Evolutionary conservation across 2,329 filamentous ascomycete genomes (phyloP).

Genomic region (Penicillium sp.): DNA sequence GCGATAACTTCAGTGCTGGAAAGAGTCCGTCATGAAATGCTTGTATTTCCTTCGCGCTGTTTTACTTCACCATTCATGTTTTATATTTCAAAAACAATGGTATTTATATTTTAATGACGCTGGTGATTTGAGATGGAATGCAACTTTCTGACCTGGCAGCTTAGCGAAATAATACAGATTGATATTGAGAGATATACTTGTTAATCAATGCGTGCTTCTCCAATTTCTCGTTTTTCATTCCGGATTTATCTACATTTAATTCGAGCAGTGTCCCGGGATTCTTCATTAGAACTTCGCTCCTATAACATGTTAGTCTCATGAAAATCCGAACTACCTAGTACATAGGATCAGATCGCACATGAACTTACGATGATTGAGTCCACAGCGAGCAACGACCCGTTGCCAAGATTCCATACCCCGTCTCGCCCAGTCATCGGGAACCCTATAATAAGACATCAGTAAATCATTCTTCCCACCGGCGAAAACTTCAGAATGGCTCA

Average conservation of each 20-base stretch:
- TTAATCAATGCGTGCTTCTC: not conserved
- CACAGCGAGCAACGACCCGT: slow-evolving; percentile 2
- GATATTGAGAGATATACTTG: not conserved
- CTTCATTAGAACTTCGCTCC: not conserved
- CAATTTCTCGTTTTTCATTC: not conserved
- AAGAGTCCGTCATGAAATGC: not conserved
- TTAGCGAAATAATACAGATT: not conserved
- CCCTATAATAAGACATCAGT: not conserved
- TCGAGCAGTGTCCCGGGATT: too few species aligned
- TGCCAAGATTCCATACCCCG: slow-evolving; percentile 10
- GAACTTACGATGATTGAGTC: not conserved
- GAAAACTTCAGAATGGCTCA: not conserved
- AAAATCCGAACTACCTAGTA: not conserved
- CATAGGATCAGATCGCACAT: not conserved
- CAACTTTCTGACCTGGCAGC: not conserved
- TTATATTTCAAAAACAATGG: not conserved
- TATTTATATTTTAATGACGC: not conserved
- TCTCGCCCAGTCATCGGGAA: slow-evolving; percentile 9
- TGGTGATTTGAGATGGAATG: not conserved
- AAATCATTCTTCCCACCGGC: not conserved
- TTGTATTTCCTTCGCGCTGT: not conserved
- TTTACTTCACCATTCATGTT: not conserved
- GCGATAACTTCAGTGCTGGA: not conserved
- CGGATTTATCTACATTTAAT: not conserved
- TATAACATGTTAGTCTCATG: not conserved